These are phyloP conservation scores for Aureobasidium sp. DNA, from an alignment of 2,329 filamentous ascomycete genomes.

Conservation along the genomic window DNA sequence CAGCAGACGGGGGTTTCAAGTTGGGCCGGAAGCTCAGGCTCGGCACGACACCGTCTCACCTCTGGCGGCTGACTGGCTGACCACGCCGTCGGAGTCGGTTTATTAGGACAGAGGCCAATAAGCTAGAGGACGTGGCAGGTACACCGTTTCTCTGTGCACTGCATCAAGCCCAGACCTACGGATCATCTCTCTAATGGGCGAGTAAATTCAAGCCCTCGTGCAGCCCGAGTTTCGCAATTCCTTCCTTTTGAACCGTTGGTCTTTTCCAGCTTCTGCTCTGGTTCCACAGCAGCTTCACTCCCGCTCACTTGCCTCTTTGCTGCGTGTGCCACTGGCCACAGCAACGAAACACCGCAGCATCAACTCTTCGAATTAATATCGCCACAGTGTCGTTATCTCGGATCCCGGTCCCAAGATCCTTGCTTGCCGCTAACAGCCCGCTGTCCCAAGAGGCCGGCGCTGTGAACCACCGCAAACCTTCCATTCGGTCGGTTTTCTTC, in stretches of 20 bases:
- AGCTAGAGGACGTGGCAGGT: slow-evolving; percentile 11
- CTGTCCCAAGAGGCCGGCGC: slow-evolving; percentile 11
- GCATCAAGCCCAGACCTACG: slow-evolving; percentile 10
- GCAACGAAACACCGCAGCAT: neutral
- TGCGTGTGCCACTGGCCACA: neutral
- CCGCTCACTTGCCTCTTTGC: neutral
- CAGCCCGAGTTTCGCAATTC: slow-evolving; percentile 5
- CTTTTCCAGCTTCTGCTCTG: neutral
- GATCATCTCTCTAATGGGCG: slow-evolving; percentile 16
- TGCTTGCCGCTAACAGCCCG: slow-evolving; percentile 11
- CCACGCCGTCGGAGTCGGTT: slow-evolving; percentile 6
- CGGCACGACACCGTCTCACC: slow-evolving; percentile 10
- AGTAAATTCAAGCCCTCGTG: slow-evolving; percentile 14
- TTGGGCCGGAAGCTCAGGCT: slow-evolving; percentile 10
- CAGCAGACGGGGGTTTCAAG: slow-evolving; percentile 3
- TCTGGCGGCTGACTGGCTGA: slow-evolving; percentile 11
- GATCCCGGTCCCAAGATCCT: slow-evolving; percentile 11
- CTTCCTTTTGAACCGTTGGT: neutral
- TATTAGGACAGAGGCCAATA: neutral
- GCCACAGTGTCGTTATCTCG: slow-evolving; percentile 3
- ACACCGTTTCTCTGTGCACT: slow-evolving; percentile 10
- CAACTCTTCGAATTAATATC: neutral
- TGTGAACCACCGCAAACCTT: slow-evolving; percentile 11
- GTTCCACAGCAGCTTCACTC: neutral
- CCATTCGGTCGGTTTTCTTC: slow-evolving; percentile 9